Evolutionary conservation across 441 rosid genomes (phyloP), one percentile per base, ranked within the genome.

Genomic region (Adansonia gregorii): DNA sequence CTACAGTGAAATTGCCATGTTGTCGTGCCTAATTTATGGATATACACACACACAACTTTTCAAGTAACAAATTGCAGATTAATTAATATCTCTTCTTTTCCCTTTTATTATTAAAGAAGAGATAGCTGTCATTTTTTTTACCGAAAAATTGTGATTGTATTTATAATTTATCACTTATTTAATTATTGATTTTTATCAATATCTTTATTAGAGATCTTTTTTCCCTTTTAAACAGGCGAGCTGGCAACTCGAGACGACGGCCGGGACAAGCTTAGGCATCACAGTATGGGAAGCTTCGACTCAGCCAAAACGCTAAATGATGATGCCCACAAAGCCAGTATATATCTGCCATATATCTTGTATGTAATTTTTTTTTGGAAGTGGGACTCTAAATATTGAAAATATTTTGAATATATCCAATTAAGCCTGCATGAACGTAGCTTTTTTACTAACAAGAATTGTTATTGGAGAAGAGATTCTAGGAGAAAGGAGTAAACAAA

Each of bases 171-270:
- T 35, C 41, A 35, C 41, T 35, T 35, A 35, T 35, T 35, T 35
- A 35, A 55, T 55, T 6, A 15, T 55, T 20, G 64, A 22, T 59
- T 22, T 59, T 20, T 59, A 0, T 8, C 35, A 9, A 60, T 24
- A 60, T 60, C n/a, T 10, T 60, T 60, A 60, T 10, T 3, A 24
- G n/a, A 11, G n/a, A 60, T 60, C 5, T 56, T 5, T 65, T 67
- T 31, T 9, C 49, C 66, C 0, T 2, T 67, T 70, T 48, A 73
- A 65, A 54, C 82, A 85, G 91, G 84, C 84, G 86, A 85, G 81
- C 90, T 51, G 88, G 91, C 67, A 88, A 86, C 81, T 89, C 89
- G 3, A 79, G 66, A 82, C 76, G 85, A 83, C 90, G 89, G 8
- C 90, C 94, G 0, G 90, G 92, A 12, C 71, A 77, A 69, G 82